phyloP scores from a whole-genome alignment of 2,329 filamentous ascomycete species.

The Aureobasidium musti region DNA sequence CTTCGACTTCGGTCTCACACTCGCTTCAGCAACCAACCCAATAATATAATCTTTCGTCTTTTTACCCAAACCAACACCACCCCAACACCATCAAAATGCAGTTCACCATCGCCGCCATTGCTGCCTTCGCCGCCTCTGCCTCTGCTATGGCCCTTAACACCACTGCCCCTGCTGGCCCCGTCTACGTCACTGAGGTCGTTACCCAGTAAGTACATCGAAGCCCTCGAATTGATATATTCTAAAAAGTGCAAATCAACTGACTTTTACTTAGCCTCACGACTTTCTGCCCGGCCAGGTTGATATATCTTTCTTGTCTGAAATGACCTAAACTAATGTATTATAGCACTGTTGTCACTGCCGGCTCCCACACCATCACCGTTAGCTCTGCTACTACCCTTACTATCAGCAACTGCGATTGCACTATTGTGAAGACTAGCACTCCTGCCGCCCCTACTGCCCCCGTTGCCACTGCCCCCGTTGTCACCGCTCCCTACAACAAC shows the following conservation, averaged over 20 bases:
- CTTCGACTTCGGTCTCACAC: conserved; percentile 29
- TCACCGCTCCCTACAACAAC: conserved; percentile 30
- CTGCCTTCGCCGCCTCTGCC: conserved; percentile 45
- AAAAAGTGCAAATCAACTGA: neutral
- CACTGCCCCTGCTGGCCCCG: conserved; percentile 31
- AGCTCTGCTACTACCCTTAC: conserved; percentile 35
- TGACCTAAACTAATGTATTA: too few relatives aligned
- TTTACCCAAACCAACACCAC: conserved; percentile 19
- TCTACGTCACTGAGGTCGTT: conserved; percentile 40
- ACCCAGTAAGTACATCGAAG: conserved; percentile 31
- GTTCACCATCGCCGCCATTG: conserved; percentile 45
- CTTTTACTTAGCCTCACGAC: neutral
- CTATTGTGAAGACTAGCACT: conserved; percentile 53
- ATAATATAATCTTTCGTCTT: conserved; percentile 26
- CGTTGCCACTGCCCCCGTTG: conserved; percentile 31
- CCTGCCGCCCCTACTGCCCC: conserved; percentile 42
- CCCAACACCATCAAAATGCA: conserved; percentile 49
- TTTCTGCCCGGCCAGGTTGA: conserved; percentile 39
- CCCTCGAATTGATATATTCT: neutral
- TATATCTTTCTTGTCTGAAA: too few relatives aligned
- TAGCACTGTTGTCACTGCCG: conserved; percentile 37
- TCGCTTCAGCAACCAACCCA: conserved; percentile 22
- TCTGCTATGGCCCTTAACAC: conserved; percentile 45
- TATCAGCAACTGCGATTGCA: conserved; percentile 37
- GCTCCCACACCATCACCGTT: conserved; percentile 35